These are phyloP conservation scores for Chlorophyllum brunneum DNA, from an alignment of 768 basidiomycete species.

Conservation along the genomic window DNA sequence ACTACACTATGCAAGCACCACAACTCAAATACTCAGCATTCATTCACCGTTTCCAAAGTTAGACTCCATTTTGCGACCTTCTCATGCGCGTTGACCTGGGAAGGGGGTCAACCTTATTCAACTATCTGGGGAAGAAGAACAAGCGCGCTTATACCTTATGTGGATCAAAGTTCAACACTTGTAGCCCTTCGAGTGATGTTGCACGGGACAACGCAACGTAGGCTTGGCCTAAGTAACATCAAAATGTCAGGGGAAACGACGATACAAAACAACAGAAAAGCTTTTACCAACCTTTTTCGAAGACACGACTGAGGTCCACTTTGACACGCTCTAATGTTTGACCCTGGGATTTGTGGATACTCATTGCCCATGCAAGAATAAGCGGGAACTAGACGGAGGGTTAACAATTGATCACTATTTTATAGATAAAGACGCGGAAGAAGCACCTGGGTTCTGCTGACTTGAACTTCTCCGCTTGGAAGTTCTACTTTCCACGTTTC, in stretches of 20 bases:
- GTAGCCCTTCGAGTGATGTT: slow-evolving; percentile 79
- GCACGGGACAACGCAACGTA: slow-evolving; percentile 90
- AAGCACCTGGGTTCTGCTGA: slow-evolving; percentile 73
- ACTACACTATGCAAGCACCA: no score
- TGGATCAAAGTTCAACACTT: slow-evolving; percentile 77
- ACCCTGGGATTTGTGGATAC: slow-evolving; percentile 97
- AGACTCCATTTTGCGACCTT: slow-evolving; percentile 72
- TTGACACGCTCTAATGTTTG: slow-evolving; percentile 94
- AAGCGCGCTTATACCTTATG: slow-evolving; percentile 47
- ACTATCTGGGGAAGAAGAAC: not conserved
- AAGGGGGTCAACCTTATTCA: not conserved
- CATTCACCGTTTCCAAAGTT: slow-evolving; percentile 48
- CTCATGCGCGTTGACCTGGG: slow-evolving; percentile 66
- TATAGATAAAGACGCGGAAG: not conserved
- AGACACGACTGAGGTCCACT: slow-evolving; percentile 89
- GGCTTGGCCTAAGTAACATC: slow-evolving; percentile 62
- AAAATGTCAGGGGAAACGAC: slow-evolving; percentile 1
- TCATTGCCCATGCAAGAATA: slow-evolving; percentile 96
- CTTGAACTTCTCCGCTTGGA: slow-evolving; percentile 83
- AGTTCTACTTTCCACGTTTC: slow-evolving; percentile 87
- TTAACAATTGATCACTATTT: not conserved
- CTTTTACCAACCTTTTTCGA: slow-evolving; percentile 70
- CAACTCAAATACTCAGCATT: no score
- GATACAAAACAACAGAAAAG: not conserved
- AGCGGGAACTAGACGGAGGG: slow-evolving; percentile 63